Conservation (phyloP, 164 flowering plant species). For the Amborella trichopoda region DNA sequence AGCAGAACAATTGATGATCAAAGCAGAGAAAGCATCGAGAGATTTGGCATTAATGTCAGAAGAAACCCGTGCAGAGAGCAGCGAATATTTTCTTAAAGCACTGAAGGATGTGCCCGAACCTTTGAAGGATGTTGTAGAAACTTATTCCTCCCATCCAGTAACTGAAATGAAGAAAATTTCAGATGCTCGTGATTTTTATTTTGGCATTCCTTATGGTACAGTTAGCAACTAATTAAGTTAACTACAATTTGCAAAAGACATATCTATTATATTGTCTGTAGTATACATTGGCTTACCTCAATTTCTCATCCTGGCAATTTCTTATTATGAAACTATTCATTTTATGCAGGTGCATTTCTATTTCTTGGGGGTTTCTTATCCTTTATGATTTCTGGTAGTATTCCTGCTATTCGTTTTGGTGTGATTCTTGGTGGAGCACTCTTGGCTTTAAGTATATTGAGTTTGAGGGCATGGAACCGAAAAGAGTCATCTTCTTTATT, state of each 20-base stretch:
- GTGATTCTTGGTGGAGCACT: conserved; percentile 79
- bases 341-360: conserved; percentile 60
- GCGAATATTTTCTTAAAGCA: conserved; percentile 46
- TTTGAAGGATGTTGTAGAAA: conserved; percentile 74
- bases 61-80: conserved; percentile 55
- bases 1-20: conserved; percentile 52
- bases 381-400: conserved; percentile 84
- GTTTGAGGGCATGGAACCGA: conserved; percentile 50
- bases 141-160: conserved; percentile 41
- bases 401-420: conserved; percentile 82
- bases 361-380: conserved; percentile 68
- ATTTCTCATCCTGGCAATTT: neutral
- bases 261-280: neutral
- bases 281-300: neutral
- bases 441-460: conserved; percentile 60
- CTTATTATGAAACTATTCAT: conserved; percentile 4
- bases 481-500: conserved; percentile 34
- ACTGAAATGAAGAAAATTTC: conserved; percentile 44
- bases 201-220: conserved; percentile 95
- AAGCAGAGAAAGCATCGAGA: conserved; percentile 62
- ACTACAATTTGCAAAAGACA: neutral
- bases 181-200: conserved; percentile 51
- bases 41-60: conserved; percentile 48
- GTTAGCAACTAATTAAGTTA: neutral
- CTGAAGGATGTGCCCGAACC: conserved; percentile 63